Percentiles rank a stretch among this genome's conserved stretches.
Evolutionary conservation across 176 grass and related monocot genomes (phyloP).

Genomic region (Poa pratensis): DNA sequence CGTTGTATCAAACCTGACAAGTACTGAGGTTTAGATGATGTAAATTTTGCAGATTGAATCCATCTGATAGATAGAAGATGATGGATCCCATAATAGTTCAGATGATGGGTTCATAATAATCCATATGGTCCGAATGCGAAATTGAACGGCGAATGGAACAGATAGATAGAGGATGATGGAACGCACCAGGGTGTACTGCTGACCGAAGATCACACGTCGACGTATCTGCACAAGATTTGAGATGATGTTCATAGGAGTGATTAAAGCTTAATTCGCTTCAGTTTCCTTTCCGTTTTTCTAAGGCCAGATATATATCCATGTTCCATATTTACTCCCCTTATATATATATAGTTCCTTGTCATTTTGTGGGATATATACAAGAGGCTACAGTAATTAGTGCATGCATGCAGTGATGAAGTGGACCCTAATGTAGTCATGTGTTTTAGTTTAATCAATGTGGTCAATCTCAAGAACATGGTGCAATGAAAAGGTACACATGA

Average conservation of each 20-base stretch:
- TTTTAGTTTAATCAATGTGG: background rate
- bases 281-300: background rate
- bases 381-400: background rate
- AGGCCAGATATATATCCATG: slow-evolving; percentile 27
- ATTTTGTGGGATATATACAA: background rate
- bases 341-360: slow-evolving; percentile 25
- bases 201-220: slow-evolving; percentile 28
- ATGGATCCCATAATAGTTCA: slow-evolving; percentile 18
- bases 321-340: slow-evolving; percentile 22
- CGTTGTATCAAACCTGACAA: background rate
- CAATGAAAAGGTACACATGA: slow-evolving; percentile 37
- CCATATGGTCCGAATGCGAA: background rate
- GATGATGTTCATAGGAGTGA: slow-evolving; percentile 24
- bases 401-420: background rate
- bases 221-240: slow-evolving; percentile 4
- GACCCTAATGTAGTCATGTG: background rate
- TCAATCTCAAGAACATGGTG: slow-evolving; percentile 48
- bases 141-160: slow-evolving; percentile 7
- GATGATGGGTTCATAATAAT: background rate
- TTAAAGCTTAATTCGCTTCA: slow-evolving; percentile 7
- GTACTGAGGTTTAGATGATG: background rate
- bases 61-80: background rate
- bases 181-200: background rate
- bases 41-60: slow-evolving; percentile 12
- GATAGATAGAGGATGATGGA: background rate